Evolutionary conservation across 1,139 yeast species (phyloP).

Genomic region (Suhomyces guaymorum): DNA sequence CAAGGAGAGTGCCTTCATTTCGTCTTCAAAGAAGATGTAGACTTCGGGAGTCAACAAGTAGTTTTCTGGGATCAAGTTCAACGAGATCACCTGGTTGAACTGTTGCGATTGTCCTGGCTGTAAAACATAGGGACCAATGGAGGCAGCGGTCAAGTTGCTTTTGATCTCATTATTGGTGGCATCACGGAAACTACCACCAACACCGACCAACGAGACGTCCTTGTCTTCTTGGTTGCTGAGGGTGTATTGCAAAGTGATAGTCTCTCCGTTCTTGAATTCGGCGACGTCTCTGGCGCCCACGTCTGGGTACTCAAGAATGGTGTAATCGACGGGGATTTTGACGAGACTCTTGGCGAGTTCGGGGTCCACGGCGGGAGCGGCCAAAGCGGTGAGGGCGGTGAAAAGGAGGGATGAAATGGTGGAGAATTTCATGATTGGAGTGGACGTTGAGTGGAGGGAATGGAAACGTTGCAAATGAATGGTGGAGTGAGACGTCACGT

Average conservation of each 20-base stretch:
- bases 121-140: constrained; percentile 62
- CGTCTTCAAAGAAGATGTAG: constrained; percentile 52
- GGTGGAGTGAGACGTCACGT: not conserved
- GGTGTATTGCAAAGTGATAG: constrained; percentile 53
- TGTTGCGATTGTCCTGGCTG: constrained; percentile 48
- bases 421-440: constrained; percentile 20
- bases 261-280: constrained; percentile 53
- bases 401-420: constrained; percentile 21
- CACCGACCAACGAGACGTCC: constrained; percentile 59
- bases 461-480: constrained; percentile 1
- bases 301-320: constrained; percentile 44
- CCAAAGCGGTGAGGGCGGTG: constrained; percentile 15
- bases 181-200: constrained; percentile 70
- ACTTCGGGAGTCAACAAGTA: constrained; percentile 64
- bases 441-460: not conserved
- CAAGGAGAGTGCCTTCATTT: constrained; percentile 58
- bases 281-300: constrained; percentile 38
- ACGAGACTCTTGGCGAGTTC: constrained; percentile 19
- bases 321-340: constrained; percentile 44
- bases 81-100: constrained; percentile 56
- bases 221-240: constrained; percentile 57
- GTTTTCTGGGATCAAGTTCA: constrained; percentile 58
- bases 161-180: constrained; percentile 51
- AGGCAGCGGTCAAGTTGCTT: constrained; percentile 65
- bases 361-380: constrained; percentile 22